Percentiles rank a stretch among this genome's conserved stretches.
phyloP scores from a whole-genome alignment of 441 rosid genomes.

The Brassica balearica region DNA sequence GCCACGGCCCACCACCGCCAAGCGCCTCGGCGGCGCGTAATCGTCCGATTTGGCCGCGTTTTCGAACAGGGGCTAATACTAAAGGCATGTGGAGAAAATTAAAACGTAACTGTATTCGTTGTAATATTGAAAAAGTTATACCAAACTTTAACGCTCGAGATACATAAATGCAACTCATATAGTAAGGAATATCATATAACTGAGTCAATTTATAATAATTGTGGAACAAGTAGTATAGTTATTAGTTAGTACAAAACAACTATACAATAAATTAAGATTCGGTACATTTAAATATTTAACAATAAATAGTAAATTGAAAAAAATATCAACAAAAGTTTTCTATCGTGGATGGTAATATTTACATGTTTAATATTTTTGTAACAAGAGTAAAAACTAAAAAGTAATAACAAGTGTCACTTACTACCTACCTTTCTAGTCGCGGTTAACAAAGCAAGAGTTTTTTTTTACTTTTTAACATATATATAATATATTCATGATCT shows the following conservation, averaged over 20 bases:
- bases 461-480: background rate
- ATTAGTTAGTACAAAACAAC: background rate
- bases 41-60: too few relatives aligned
- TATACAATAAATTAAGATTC: background rate
- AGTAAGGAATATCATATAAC: background rate
- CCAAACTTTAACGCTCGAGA: constrained; percentile 35
- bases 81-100: background rate
- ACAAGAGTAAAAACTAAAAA: background rate
- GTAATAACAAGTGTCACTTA: background rate
- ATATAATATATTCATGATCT: constrained; percentile 24
- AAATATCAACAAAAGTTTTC: background rate
- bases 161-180: constrained; percentile 34
- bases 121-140: constrained; percentile 30
- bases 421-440: constrained; percentile 32
- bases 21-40: too few relatives aligned
- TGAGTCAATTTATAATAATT: constrained; percentile 7
- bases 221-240: constrained; percentile 22
- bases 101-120: constrained; percentile 34
- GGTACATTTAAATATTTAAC: background rate
- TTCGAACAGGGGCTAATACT: too few relatives aligned
- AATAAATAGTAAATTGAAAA: background rate
- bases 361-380: background rate
- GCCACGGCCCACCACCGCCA: too few relatives aligned
- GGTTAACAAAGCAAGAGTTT: constrained; percentile 32
- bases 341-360: background rate